Base-by-base conservation (phyloP, 805 yeast species). In the Schizosaccharomyces japonicus region DNA sequence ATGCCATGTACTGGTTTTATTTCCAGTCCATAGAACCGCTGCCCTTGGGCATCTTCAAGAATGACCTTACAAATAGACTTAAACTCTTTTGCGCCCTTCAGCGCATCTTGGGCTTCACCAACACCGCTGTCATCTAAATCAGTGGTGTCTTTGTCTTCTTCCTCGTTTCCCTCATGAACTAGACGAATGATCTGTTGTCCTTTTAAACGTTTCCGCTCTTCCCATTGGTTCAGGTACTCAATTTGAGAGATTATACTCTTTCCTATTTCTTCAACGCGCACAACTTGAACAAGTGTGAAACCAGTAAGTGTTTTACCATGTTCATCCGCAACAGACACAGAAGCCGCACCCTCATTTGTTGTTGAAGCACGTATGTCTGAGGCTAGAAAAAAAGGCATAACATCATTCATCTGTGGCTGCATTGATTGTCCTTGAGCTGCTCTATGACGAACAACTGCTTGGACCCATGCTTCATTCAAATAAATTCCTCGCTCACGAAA, bases 151-250 rank as follows among this genome's bases (percentile, higher is more conserved):
- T 44, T 19, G 11, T 44, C 39, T 5, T 21, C 40, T 27, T 44
- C 42, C 15, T 6, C 40, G 7, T 26, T 19, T 21, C 23, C 40
- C 15, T 44, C 47, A 27, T 27, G 25, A 4, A 32, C 47, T 44
- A 23, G 27, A 13, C 40, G 29, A 32, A 32, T 44, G 8, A 32
- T 26, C 27, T 25, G 26, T n/a, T 39, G 47, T 15, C 47, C 42
- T 44, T 39, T 44, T 28, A 32, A 23, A 3, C 23, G 25, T 32
- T 44, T 44, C 17, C 25, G 26, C 15, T 44, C 40, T 44, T 44
- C 47, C 47, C 23, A 4, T 7, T 36, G 27, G 13, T 36, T 36
- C n/a, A 36, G 13, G 23, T 36, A 36, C n/a, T 36, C 42, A 7
- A 36, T 25, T 21, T 36, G 42, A 21, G 15, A 19, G 13, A 36